These are phyloP conservation scores for Filobasidium floriforme DNA, from an alignment of 768 basidiomycete genomes.

Conservation along the genomic window DNA sequence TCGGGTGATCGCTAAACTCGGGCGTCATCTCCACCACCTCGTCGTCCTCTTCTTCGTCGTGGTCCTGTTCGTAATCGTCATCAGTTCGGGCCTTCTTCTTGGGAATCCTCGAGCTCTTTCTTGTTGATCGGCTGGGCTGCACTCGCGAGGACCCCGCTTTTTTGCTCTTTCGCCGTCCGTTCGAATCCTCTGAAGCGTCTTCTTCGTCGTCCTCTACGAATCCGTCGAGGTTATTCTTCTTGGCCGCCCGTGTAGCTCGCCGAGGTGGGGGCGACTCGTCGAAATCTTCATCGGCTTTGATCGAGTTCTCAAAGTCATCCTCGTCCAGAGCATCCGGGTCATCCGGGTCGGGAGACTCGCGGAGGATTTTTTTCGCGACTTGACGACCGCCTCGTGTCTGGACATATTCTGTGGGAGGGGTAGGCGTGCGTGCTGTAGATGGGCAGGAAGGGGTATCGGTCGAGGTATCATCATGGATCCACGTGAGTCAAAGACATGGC, in stretches of 20 bases:
- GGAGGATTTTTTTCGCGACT: background rate
- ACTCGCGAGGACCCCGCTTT: background rate
- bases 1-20: background rate
- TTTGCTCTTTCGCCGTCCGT: background rate
- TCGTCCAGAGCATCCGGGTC: background rate
- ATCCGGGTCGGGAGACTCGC: background rate
- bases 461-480: no score
- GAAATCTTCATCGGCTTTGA: background rate
- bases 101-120: background rate
- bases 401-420: no score
- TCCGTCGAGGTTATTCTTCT: background rate
- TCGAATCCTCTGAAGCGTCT: conserved; percentile 1
- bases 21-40: background rate
- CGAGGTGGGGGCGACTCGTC: no score
- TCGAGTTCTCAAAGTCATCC: conserved; percentile 20
- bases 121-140: background rate
- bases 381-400: background rate
- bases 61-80: conserved; percentile 6
- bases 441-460: no score
- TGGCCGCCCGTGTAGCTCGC: background rate
- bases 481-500: background rate
- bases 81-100: background rate
- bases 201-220: background rate
- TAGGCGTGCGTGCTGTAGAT: no score
- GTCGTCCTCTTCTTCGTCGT: background rate